These are phyloP conservation scores for Colletotrichum navitas DNA, from an alignment of 2,329 filamentous ascomycete genomes.

Conservation along the genomic window DNA sequence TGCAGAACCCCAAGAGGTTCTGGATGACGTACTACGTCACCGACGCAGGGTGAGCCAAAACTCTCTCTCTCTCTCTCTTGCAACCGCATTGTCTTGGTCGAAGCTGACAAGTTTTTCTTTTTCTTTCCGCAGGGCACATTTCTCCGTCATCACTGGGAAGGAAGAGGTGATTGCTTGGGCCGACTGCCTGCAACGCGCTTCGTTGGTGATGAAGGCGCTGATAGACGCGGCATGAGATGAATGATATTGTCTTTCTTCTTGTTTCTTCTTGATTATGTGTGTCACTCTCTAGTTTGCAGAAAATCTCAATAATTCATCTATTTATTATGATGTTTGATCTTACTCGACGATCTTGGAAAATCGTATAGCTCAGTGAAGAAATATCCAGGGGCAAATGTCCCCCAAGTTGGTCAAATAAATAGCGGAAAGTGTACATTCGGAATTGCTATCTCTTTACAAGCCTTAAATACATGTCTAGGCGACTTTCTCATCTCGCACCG, in stretches of 20 bases:
- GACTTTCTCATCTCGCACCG: not conserved
- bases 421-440: no score
- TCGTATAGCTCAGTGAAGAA: no score
- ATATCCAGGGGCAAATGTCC: no score
- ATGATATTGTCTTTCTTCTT: not conserved
- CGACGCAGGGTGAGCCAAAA: not conserved
- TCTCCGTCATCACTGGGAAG: constrained; percentile 3
- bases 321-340: no score
- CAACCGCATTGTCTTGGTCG: no score
- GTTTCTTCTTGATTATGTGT: not conserved
- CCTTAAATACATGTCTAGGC: not conserved
- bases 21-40: constrained; percentile 17
- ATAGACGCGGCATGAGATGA: not conserved
- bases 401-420: no score
- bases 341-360: no score
- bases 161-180: constrained; percentile 11
- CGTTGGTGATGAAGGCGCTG: constrained; percentile 5
- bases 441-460: not conserved
- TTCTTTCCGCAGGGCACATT: not conserved
- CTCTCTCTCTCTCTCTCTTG: no score
- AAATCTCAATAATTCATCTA: no score
- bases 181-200: constrained; percentile 7
- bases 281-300: not conserved
- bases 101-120: not conserved
- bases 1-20: constrained; percentile 14